Percentiles rank a stretch among this genome's conserved stretches.
These are phyloP conservation scores for Globisporangium takayamanum DNA, from an alignment of 352 stramenopile genomes.

Conservation along the genomic window DNA sequence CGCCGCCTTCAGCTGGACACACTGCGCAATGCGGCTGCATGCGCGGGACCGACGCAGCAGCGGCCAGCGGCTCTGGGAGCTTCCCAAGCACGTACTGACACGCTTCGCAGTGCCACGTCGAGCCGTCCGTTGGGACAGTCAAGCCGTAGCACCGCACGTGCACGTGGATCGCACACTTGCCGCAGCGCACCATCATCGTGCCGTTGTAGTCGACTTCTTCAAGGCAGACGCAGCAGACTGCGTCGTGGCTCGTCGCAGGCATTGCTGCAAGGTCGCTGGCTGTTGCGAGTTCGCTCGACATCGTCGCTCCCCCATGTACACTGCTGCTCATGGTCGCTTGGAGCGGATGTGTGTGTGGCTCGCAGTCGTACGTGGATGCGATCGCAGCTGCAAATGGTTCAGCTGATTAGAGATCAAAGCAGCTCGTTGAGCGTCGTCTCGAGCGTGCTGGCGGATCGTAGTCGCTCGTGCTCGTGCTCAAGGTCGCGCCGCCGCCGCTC, in stretches of 20 bases:
- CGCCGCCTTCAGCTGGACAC: constrained; percentile 64
- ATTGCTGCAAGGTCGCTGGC: neutral
- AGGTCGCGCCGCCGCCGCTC: no score
- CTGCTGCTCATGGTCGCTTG: no score
- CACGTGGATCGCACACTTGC: constrained; percentile 50
- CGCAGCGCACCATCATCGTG: constrained; percentile 57
- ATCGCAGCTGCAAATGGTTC: no score
- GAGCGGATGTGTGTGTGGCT: no score
- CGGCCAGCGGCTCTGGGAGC: constrained; percentile 2
- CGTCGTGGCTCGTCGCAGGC: neutral
- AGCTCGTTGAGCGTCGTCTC: no score
- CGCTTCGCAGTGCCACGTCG: constrained; percentile 61
- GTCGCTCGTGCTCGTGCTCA: no score
- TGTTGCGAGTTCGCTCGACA: neutral
- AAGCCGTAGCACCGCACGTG: constrained; percentile 79
- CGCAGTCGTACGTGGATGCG: no score
- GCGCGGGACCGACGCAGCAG: constrained; percentile 8
- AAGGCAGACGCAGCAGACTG: constrained; percentile 68
- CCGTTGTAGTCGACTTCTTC: constrained; percentile 53
- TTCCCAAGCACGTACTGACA: constrained; percentile 33
- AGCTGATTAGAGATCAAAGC: no score
- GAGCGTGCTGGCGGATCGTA: no score
- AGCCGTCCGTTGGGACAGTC: constrained; percentile 28
- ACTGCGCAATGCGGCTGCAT: constrained; percentile 52
- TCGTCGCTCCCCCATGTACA: neutral